phyloP scores from a whole-genome alignment of 2,329 filamentous ascomycete genomes.

The Alternaria dauci region DNA sequence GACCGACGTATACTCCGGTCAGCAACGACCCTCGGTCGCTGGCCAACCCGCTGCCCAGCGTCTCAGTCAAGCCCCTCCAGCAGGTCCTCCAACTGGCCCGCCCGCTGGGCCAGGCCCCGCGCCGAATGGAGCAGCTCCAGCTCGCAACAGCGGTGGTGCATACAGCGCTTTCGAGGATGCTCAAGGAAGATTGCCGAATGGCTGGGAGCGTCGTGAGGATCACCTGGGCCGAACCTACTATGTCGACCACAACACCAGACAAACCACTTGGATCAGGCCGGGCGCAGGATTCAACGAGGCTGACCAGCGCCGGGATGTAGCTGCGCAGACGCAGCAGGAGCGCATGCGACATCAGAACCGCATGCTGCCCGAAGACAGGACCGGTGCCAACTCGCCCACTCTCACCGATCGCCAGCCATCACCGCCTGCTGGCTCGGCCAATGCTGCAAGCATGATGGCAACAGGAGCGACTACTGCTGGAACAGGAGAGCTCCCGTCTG shows the following conservation, averaged over 20 bases:
- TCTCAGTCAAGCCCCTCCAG: conserved; percentile 40
- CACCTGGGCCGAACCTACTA: conserved; percentile 96
- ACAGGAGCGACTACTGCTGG: conserved; percentile 94
- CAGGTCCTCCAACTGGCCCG: conserved; percentile 55
- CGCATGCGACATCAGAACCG: conserved; percentile 93
- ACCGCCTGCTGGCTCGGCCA: conserved; percentile 54
- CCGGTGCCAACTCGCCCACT: conserved; percentile 89
- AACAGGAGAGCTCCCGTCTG: conserved; percentile 90
- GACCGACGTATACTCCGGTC: conserved; percentile 49
- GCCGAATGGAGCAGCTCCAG: conserved; percentile 55
- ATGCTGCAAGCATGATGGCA: conserved; percentile 85
- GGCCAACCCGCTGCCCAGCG: conserved; percentile 37
- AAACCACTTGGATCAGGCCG: conserved; percentile 95
- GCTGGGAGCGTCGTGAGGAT: conserved; percentile 96
- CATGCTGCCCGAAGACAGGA: conserved; percentile 93
- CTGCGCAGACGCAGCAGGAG: conserved; percentile 92
- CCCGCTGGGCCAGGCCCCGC: conserved; percentile 39
- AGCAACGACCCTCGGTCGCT: conserved; percentile 38
- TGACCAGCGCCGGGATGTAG: conserved; percentile 79
- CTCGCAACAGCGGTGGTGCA: conserved; percentile 36
- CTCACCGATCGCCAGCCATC: conserved; percentile 63
- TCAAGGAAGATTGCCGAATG: conserved; percentile 89
- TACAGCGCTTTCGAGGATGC: conserved; percentile 95
- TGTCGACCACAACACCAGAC: conserved; percentile 95
- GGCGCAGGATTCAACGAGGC: conserved; percentile 78